phyloP scores from a whole-genome alignment of 2,329 filamentous ascomycete species.

The Cercospora nicotianae region DNA sequence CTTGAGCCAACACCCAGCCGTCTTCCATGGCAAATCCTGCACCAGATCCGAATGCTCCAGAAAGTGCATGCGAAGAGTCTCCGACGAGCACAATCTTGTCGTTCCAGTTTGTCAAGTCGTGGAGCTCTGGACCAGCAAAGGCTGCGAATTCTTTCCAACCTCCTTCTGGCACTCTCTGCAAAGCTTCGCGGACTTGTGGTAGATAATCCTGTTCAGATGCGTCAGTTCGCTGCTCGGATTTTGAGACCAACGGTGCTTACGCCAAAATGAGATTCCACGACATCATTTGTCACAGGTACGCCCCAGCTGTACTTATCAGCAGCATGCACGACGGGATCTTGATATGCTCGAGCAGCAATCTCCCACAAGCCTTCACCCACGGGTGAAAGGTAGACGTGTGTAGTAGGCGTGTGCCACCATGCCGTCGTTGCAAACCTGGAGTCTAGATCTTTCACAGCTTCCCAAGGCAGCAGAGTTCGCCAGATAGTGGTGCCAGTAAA shows the following conservation, averaged over 20 bases:
- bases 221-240: conserved; percentile 30
- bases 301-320: conserved; percentile 41
- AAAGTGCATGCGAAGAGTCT: conserved; percentile 54
- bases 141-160: conserved; percentile 52
- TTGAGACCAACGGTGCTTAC: background rate
- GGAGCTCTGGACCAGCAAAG: conserved; percentile 50
- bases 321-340: conserved; percentile 16
- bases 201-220: conserved; percentile 42
- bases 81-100: conserved; percentile 54
- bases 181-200: conserved; percentile 43
- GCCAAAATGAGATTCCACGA: conserved; percentile 43
- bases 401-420: conserved; percentile 49
- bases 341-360: conserved; percentile 24
- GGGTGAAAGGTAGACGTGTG: conserved; percentile 46
- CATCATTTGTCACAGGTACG: conserved; percentile 40
- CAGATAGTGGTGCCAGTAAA: conserved; percentile 55
- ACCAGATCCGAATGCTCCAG: conserved; percentile 44
- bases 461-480: conserved; percentile 45
- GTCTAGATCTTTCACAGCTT: conserved; percentile 35
- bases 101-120: conserved; percentile 43
- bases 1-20: conserved; percentile 47
- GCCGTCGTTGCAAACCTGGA: conserved; percentile 40
- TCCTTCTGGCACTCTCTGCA: conserved; percentile 42
- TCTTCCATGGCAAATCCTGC: conserved; percentile 51
- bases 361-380: conserved; percentile 39